Conservation (phyloP, 2,329 filamentous ascomycete species). For the Alternaria burnsii region DNA sequence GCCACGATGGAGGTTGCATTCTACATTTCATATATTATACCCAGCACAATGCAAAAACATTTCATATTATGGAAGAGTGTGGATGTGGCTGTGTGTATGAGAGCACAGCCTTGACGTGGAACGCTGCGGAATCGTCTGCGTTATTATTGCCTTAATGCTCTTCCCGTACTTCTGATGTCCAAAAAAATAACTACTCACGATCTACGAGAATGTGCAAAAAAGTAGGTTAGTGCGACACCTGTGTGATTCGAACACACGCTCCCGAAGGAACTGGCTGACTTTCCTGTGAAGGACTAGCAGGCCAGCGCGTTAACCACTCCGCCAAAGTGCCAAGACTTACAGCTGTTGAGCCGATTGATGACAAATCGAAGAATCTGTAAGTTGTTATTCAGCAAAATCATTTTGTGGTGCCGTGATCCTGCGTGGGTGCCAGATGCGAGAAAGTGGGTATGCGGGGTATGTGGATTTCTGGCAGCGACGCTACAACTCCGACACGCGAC, state of each 20-base stretch:
- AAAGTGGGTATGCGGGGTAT: neutral
- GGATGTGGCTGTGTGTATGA: neutral
- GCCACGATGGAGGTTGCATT: neutral
- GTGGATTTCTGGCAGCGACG: neutral
- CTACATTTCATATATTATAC: neutral
- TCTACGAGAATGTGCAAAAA: constrained; percentile 8
- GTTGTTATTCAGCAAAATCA: accelerated
- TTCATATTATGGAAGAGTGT: neutral
- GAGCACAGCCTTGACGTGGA: no score
- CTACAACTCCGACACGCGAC: neutral
- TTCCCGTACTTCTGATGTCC: neutral
- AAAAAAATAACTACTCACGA: neutral
- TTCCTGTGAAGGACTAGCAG: constrained; percentile 31
- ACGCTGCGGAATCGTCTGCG: neutral
- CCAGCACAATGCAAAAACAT: neutral
- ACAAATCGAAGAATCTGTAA: accelerated
- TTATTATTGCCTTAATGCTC: neutral
- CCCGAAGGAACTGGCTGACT: constrained; percentile 40
- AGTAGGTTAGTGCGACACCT: constrained; percentile 29
- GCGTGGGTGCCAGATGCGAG: neutral
- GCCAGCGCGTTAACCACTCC: constrained; percentile 39
- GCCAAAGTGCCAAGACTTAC: constrained; percentile 14
- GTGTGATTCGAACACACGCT: constrained; percentile 42
- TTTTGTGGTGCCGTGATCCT: neutral
- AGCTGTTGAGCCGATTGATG: constrained; percentile 6